Conservation (phyloP, 31 red algal species). For the Porphyra umbilicalis region DNA sequence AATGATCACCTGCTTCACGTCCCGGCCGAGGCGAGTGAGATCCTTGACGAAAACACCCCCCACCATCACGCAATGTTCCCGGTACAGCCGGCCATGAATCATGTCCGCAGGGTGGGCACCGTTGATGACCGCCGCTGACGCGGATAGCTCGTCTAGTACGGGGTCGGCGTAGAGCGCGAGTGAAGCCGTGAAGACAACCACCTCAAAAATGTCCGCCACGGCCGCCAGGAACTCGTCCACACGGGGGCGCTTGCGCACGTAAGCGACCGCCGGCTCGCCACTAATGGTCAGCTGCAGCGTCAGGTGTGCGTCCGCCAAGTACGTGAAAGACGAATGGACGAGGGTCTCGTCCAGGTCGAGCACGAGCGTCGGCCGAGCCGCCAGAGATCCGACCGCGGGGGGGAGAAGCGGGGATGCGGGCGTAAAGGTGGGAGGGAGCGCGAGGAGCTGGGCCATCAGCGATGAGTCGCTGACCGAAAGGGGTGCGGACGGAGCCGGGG, state of each 20-base stretch:
- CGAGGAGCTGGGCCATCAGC: not conserved
- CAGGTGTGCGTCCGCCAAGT: conserved; percentile 40
- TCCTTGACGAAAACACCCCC: conserved; percentile 69
- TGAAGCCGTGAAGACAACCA: conserved; percentile 84
- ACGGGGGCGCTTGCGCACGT: conserved; percentile 77
- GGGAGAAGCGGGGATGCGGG: conserved; percentile 17
- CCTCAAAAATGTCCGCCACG: conserved; percentile 63
- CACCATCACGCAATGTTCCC: conserved; percentile 45
- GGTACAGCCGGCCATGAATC: conserved; percentile 46
- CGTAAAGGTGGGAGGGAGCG: not conserved
- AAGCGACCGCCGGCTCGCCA: conserved; percentile 56
- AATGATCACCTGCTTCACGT: conserved; percentile 70
- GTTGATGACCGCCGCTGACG: conserved; percentile 14
- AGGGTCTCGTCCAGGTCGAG: conserved; percentile 93
- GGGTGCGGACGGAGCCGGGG: not conserved
- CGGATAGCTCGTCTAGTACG: conserved; percentile 25
- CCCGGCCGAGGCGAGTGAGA: conserved; percentile 47
- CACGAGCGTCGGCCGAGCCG: conserved; percentile 61
- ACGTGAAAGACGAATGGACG: conserved; percentile 65
- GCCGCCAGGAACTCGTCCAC: conserved; percentile 68
- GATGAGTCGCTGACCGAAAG: not conserved
- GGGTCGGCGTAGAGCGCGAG: conserved; percentile 82
- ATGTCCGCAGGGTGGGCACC: conserved; percentile 31
- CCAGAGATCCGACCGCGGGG: conserved; percentile 12
- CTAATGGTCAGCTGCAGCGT: conserved; percentile 50